Evolutionary conservation across 345 rosid species (phyloP).

Genomic region (Sonneratia alba): DNA sequence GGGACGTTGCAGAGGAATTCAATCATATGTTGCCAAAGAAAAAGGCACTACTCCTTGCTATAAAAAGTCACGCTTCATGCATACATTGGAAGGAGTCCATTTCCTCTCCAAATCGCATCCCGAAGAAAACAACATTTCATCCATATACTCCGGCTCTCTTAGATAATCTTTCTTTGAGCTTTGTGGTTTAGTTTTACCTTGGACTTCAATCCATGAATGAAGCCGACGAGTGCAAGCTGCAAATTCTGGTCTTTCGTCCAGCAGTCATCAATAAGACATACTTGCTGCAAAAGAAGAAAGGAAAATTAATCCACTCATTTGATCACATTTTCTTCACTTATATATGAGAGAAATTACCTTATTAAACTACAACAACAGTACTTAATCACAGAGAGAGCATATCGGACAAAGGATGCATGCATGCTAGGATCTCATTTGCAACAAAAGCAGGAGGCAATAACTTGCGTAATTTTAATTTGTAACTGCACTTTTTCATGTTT

Average conservation of each 20-base stretch:
- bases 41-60: no score
- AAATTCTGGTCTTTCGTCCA: conserved; percentile 7
- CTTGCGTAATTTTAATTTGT: neutral
- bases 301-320: neutral
- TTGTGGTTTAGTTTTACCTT: conserved; percentile 13
- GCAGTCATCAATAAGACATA: conserved; percentile 14
- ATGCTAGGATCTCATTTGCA: no score
- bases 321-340: neutral
- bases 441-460: neutral
- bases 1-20: neutral
- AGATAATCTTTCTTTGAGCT: neutral
- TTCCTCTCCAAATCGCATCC: neutral
- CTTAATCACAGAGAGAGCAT: neutral
- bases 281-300: conserved; percentile 15
- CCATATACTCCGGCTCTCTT: neutral
- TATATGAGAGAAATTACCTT: neutral
- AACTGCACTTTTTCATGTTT: no score
- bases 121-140: neutral
- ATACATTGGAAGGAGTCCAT: neutral
- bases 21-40: neutral
- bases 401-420: no score
- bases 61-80: neutral
- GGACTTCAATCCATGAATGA: conserved; percentile 17
- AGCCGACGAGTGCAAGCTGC: conserved; percentile 28
- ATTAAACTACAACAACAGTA: neutral